These are phyloP conservation scores for Arthrobotrys megalospora DNA, from an alignment of 2,329 filamentous ascomycete species.

Conservation along the genomic window DNA sequence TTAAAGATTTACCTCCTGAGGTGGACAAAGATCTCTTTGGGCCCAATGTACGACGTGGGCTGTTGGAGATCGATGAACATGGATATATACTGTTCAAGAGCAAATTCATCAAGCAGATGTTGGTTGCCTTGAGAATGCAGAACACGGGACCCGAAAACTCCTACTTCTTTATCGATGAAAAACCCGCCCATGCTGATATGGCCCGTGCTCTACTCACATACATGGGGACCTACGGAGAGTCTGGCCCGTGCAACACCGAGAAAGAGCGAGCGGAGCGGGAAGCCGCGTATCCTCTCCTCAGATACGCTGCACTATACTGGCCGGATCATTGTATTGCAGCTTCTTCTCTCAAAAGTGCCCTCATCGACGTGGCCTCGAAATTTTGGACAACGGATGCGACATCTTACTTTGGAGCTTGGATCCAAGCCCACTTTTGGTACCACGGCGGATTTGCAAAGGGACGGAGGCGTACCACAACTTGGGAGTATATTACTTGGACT, in stretches of 20 bases:
- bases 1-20: not conserved
- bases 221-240: conserved; percentile 10
- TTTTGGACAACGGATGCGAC: conserved; percentile 42
- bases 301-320: conserved; percentile 44
- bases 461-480: conserved; percentile 4
- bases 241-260: conserved; percentile 18
- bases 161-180: not conserved
- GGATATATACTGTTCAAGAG: conserved; percentile 13
- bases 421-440: conserved; percentile 29
- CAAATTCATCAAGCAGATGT: conserved; percentile 15
- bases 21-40: not conserved
- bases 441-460: not conserved
- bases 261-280: conserved; percentile 13
- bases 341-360: not conserved
- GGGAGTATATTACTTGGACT: not conserved
- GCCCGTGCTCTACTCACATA: conserved; percentile 32
- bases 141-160: not conserved
- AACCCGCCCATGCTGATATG: not conserved
- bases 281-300: conserved; percentile 28
- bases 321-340: conserved; percentile 6
- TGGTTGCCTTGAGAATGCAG: conserved; percentile 3
- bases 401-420: conserved; percentile 41
- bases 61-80: conserved; percentile 12
- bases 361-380: conserved; percentile 11
- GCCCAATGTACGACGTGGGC: not conserved